These are phyloP conservation scores for Tulasnella sp. DNA, from an alignment of 768 basidiomycete species.

Conservation along the genomic window DNA sequence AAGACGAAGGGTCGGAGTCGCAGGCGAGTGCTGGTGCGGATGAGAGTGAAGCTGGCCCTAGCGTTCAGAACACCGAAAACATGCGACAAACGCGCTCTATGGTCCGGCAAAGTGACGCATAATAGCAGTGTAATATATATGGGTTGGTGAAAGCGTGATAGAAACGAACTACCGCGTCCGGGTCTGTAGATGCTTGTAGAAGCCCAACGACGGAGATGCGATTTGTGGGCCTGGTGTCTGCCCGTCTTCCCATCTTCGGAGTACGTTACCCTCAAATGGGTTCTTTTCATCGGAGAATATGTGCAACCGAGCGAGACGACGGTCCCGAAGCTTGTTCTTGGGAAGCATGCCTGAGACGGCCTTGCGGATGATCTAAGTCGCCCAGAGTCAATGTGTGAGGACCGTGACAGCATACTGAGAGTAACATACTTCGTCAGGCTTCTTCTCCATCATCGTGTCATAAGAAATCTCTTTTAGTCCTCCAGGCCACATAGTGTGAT, in stretches of 20 bases:
- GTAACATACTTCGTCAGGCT: constrained; percentile 78
- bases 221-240: constrained; percentile 26
- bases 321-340: constrained; percentile 91
- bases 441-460: constrained; percentile 71
- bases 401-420: background rate
- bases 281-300: constrained; percentile 73
- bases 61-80: background rate
- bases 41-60: constrained; percentile 6
- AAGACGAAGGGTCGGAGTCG: constrained; percentile 36
- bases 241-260: constrained; percentile 68
- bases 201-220: constrained; percentile 23
- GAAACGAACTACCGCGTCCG: background rate
- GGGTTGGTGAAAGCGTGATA: background rate
- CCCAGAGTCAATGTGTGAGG: background rate
- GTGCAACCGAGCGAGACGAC: constrained; percentile 79
- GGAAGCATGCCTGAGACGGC: constrained; percentile 99
- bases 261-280: constrained; percentile 66
- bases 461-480: constrained; percentile 90
- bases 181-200: constrained; percentile 19
- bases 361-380: constrained; percentile 77
- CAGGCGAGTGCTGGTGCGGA: background rate
- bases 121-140: background rate
- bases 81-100: background rate
- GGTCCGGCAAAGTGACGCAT: constrained; percentile 13
- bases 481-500: constrained; percentile 90